Evolutionary conservation across 2,329 filamentous ascomycete genomes (phyloP).

Genomic region (Sclerotinia nivalis): DNA sequence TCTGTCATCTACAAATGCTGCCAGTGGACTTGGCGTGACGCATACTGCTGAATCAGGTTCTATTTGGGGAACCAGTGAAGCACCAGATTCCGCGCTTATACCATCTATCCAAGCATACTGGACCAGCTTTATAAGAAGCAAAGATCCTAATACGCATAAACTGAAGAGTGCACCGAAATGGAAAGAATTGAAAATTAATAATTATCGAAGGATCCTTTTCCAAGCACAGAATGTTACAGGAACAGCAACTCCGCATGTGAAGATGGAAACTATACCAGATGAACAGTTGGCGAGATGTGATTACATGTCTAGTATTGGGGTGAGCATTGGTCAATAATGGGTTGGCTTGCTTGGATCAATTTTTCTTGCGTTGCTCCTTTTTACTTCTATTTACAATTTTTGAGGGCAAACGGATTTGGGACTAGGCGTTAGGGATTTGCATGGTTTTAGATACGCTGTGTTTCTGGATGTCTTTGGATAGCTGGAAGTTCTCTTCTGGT

Average conservation of each 20-base stretch:
- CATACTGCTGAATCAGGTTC: constrained; percentile 67
- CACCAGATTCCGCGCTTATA: constrained; percentile 43
- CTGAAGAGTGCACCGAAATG: constrained; percentile 50
- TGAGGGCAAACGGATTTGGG: neutral
- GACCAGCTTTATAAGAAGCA: constrained; percentile 67
- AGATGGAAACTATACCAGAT: constrained; percentile 22
- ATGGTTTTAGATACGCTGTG: neutral
- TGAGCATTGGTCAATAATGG: constrained; percentile 1
- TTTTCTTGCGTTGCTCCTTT: neutral
- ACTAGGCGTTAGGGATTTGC: neutral
- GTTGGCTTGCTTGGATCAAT: neutral
- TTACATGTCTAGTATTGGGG: constrained; percentile 24
- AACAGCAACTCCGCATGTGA: neutral
- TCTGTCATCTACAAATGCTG: constrained; percentile 55
- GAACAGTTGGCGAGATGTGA: constrained; percentile 17
- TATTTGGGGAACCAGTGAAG: constrained; percentile 56
- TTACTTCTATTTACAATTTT: neutral
- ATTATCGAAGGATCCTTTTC: constrained; percentile 9
- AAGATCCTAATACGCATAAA: constrained; percentile 62
- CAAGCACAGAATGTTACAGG: constrained; percentile 6
- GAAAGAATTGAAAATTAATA: constrained; percentile 40
- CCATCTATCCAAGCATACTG: constrained; percentile 67
- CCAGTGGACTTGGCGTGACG: constrained; percentile 59
- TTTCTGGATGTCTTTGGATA: neutral
- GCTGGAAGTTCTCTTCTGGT: neutral